Evolutionary conservation across 768 basidiomycete species (phyloP).

Genomic region (Lentinus tigrinus): DNA sequence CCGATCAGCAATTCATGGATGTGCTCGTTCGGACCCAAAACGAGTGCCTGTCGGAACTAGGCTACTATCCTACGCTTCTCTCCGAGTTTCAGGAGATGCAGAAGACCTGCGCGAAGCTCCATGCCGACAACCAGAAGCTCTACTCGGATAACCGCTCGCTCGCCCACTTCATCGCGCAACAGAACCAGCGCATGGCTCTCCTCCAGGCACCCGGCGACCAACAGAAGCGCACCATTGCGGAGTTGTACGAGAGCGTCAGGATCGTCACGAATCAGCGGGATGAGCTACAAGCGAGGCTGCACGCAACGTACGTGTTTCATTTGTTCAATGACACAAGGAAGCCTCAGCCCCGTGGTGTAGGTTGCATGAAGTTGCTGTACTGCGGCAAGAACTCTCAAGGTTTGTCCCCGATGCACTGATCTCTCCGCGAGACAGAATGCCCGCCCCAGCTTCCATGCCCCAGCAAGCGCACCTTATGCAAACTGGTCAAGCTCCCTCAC

Average conservation of each 20-base stretch:
- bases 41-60: slow-evolving; percentile 26
- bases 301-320: slow-evolving; percentile 12
- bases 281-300: slow-evolving; percentile 4
- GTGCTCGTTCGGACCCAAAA: slow-evolving; percentile 18
- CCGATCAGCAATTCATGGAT: slow-evolving; percentile 7
- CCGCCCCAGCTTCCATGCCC: not conserved
- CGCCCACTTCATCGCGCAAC: slow-evolving; percentile 27
- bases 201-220: slow-evolving; percentile 9
- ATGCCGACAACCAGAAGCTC: slow-evolving; percentile 31
- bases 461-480: not conserved
- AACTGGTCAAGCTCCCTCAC: not conserved
- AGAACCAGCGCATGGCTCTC: slow-evolving; percentile 31
- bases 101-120: slow-evolving; percentile 26
- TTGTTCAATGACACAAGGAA: not conserved
- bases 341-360: not conserved
- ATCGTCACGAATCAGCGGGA: slow-evolving; percentile 22
- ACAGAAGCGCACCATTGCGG: slow-evolving; percentile 20
- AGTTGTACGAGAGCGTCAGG: slow-evolving; percentile 29
- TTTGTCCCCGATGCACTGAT: slow-evolving; percentile 1
- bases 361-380: slow-evolving; percentile 8
- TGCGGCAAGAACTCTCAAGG: slow-evolving; percentile 15
- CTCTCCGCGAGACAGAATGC: not conserved
- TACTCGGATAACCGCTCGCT: slow-evolving; percentile 40
- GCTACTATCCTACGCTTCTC: slow-evolving; percentile 44
- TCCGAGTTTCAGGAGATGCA: slow-evolving; percentile 35